Evolutionary conservation across 2,329 filamentous ascomycete genomes (phyloP).

Genomic region (Remersonia thermophila): DNA sequence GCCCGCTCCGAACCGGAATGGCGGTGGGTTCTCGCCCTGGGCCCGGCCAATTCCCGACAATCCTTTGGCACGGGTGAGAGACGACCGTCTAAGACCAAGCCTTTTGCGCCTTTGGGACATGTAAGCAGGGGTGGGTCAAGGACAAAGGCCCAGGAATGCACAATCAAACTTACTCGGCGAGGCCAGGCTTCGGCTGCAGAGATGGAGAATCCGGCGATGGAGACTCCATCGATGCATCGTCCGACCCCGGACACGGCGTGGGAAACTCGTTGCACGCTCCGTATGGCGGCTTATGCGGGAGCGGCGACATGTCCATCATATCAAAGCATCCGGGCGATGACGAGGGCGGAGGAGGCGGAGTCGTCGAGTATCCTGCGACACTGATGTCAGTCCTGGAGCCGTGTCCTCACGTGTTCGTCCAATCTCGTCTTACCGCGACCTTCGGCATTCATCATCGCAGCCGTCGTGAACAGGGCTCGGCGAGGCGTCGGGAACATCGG

Average conservation of each 20-base stretch:
- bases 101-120: slow-evolving; percentile 48
- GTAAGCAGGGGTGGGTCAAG: slow-evolving; percentile 18
- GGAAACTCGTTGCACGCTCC: slow-evolving; percentile 52
- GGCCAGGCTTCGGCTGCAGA: slow-evolving; percentile 36
- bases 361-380: slow-evolving; percentile 58
- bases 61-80: slow-evolving; percentile 62
- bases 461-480: slow-evolving; percentile 69
- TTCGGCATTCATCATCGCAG: slow-evolving; percentile 50
- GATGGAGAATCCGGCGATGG: slow-evolving; percentile 38
- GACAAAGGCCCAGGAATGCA: slow-evolving; percentile 7
- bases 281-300: slow-evolving; percentile 75
- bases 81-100: slow-evolving; percentile 58
- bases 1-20: slow-evolving; percentile 57
- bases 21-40: slow-evolving; percentile 51
- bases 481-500: slow-evolving; percentile 74
- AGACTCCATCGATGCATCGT: slow-evolving; percentile 45
- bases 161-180: slow-evolving; percentile 38
- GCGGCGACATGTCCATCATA: slow-evolving; percentile 84
- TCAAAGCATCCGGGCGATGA: slow-evolving; percentile 72
- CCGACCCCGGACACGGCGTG: slow-evolving; percentile 56
- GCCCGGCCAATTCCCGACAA: slow-evolving; percentile 54
- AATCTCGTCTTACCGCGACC: slow-evolving; percentile 43
- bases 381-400: slow-evolving; percentile 9
- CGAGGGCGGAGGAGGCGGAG: slow-evolving; percentile 63
- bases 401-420: too few species aligned